phyloP scores from a whole-genome alignment of 352 stramenopile genomes.

The Phytophthora cactorum region DNA sequence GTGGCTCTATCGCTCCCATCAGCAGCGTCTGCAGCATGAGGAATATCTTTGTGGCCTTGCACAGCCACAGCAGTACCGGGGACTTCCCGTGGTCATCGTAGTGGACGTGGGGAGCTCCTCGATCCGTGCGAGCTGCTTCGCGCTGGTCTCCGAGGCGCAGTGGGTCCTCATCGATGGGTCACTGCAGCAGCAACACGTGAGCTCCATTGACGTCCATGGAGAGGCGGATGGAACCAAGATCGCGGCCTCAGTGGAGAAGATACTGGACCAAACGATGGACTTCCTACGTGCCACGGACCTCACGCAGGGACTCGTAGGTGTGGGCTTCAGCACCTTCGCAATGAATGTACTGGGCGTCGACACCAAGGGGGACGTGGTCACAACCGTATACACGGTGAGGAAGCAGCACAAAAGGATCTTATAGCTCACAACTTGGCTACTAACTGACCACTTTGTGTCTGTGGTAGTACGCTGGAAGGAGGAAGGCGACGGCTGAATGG shows the following conservation, averaged over 20 bases:
- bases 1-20: conserved; percentile 30
- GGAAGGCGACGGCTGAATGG: conserved; percentile 50
- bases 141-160: conserved; percentile 46
- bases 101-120: conserved; percentile 95
- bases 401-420: not conserved
- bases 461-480: conserved; percentile 67
- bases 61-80: conserved; percentile 50
- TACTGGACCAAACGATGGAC: conserved; percentile 51
- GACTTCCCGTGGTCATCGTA: conserved; percentile 67
- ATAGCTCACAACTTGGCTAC: not conserved
- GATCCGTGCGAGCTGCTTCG: conserved; percentile 91
- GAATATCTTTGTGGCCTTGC: conserved; percentile 37
- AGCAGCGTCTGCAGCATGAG: conserved; percentile 30
- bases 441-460: conserved; percentile 5
- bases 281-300: conserved; percentile 62
- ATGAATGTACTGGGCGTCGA: conserved; percentile 95
- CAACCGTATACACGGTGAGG: conserved; percentile 79
- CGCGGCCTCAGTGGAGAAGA: conserved; percentile 50
- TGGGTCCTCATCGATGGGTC: conserved; percentile 74
- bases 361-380: conserved; percentile 62
- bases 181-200: conserved; percentile 64
- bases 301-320: conserved; percentile 54
- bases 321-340: conserved; percentile 94
- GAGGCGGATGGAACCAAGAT: conserved; percentile 64
- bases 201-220: conserved; percentile 57